Evolutionary conservation across 2,329 filamentous ascomycete genomes (phyloP).

Genomic region (Cryoendolithus antarcticus): DNA sequence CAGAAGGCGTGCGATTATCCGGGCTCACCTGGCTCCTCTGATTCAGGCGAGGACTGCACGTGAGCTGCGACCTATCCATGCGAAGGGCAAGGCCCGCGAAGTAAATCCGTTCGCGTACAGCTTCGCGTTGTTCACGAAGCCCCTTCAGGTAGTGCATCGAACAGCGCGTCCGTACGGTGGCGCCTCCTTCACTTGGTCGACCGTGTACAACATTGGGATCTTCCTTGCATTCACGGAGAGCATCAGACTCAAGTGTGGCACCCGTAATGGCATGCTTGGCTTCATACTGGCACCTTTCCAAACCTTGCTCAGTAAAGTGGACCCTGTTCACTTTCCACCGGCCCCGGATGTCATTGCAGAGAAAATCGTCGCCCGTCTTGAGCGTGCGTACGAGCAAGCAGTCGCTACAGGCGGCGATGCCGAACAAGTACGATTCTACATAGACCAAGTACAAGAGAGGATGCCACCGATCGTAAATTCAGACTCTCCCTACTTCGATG

Average conservation of each 20-base stretch:
- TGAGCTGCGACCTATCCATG: not conserved
- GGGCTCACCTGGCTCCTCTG: constrained; percentile 12
- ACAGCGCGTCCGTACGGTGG: constrained; percentile 10
- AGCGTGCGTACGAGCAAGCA: not conserved
- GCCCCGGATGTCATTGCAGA: not conserved
- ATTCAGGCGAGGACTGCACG: not conserved
- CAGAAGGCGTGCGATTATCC: constrained; percentile 10
- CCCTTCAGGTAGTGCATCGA: constrained; percentile 1
- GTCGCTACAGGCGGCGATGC: not conserved
- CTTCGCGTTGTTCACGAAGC: not conserved
- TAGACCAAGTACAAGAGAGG: constrained; percentile 2
- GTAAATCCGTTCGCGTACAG: not conserved
- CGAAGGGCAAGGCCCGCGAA: not conserved
- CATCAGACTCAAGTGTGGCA: constrained; percentile 17
- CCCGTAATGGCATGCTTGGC: constrained; percentile 15
- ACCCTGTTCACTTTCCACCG: not conserved
- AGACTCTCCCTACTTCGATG: constrained; percentile 22
- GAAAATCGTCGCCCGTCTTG: not conserved
- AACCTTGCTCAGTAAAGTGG: not conserved
- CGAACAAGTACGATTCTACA: not conserved
- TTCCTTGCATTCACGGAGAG: constrained; percentile 17
- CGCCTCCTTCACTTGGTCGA: constrained; percentile 2
- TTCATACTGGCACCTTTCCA: constrained; percentile 10
- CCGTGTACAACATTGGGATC: constrained; percentile 12
- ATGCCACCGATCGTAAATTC: not conserved